Evolutionary conservation across 257 asterid species (phyloP).

Genomic region (Gynochthodes officinalis): DNA sequence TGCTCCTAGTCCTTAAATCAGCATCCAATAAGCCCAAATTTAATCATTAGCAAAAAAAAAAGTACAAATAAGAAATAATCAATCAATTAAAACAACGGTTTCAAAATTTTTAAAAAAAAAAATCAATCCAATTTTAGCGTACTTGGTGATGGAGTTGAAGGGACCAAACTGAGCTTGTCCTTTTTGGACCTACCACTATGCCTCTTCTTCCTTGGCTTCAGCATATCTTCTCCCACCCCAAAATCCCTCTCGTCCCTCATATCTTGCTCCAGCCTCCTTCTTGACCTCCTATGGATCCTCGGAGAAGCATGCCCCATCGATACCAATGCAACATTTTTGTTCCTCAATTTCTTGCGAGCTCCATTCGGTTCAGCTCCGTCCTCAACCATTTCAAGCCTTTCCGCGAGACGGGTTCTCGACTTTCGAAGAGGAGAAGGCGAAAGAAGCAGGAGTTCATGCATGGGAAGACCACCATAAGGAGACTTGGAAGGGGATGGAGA

Average conservation of each 20-base stretch:
- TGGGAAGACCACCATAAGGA: conserved; percentile 47
- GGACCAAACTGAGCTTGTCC: conserved; percentile 43
- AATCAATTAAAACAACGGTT: not conserved
- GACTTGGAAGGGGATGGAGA: conserved; percentile 57
- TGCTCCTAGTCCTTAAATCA: conserved; percentile 23
- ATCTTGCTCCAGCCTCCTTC: conserved; percentile 66
- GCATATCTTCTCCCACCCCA: conserved; percentile 52
- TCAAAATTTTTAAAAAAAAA: not conserved
- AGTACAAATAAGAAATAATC: not conserved
- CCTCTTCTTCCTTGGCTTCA: conserved; percentile 68
- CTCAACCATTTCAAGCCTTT: conserved; percentile 47
- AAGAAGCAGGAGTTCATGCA: conserved; percentile 56
- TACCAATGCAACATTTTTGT: conserved; percentile 27
- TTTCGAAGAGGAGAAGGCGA: conserved; percentile 66
- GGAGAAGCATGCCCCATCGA: conserved; percentile 49
- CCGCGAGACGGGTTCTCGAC: conserved; percentile 48
- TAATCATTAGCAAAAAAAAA: not conserved
- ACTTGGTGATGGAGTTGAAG: conserved; percentile 47
- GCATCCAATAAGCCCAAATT: conserved; percentile 8
- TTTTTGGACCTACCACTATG: conserved; percentile 46
- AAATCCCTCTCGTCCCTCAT: conserved; percentile 62
- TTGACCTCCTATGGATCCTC: conserved; percentile 49
- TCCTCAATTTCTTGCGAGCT: conserved; percentile 47
- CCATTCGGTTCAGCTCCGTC: conserved; percentile 47
- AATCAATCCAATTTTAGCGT: conserved; percentile 18